A percentile compares a stretch with the other conserved stretches of the same genome.
These are phyloP conservation scores for Zalerion maritima DNA, from an alignment of 495 filamentous ascomycete genomes.

Conservation along the genomic window DNA sequence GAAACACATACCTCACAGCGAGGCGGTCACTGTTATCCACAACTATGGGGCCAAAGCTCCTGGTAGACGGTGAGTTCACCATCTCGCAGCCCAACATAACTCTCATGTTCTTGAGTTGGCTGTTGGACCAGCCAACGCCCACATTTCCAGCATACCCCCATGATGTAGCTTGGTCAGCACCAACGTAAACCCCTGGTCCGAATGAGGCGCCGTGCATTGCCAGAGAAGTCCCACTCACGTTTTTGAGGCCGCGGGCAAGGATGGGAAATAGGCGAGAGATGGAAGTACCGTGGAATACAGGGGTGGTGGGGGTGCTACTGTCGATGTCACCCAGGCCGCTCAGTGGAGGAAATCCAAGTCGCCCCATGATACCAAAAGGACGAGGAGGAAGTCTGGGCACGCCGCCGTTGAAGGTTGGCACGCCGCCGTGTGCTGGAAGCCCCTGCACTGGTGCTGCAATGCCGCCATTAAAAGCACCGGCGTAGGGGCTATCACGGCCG, in stretches of 20 bases:
- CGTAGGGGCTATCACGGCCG: no score
- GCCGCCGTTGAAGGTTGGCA: no score
- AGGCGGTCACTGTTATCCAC: not conserved
- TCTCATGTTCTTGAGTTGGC: slow-evolving; percentile 3
- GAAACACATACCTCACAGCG: slow-evolving; percentile 4
- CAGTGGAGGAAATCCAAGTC: no score
- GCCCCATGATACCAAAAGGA: no score
- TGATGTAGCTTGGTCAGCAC: slow-evolving; percentile 3
- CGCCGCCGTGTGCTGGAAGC: no score
- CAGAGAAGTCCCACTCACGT: not conserved
- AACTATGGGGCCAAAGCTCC: slow-evolving; percentile 1
- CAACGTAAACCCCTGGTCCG: slow-evolving; percentile 5
- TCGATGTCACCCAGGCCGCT: no score
- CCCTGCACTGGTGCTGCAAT: no score
- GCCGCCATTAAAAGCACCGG: no score
- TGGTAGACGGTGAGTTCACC: not conserved
- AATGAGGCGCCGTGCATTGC: not conserved
- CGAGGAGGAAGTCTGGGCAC: no score
- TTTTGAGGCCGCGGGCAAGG: slow-evolving; percentile 3
- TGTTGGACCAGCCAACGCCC: slow-evolving; percentile 5
- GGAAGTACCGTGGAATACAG: slow-evolving; percentile 6
- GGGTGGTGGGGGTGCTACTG: not conserved
- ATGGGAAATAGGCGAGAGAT: slow-evolving; percentile 6
- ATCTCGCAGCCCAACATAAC: slow-evolving; percentile 6
- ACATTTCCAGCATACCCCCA: slow-evolving; percentile 1